These are phyloP conservation scores for Starmerella stigmatis DNA, from an alignment of 805 yeast species.

Conservation along the genomic window DNA sequence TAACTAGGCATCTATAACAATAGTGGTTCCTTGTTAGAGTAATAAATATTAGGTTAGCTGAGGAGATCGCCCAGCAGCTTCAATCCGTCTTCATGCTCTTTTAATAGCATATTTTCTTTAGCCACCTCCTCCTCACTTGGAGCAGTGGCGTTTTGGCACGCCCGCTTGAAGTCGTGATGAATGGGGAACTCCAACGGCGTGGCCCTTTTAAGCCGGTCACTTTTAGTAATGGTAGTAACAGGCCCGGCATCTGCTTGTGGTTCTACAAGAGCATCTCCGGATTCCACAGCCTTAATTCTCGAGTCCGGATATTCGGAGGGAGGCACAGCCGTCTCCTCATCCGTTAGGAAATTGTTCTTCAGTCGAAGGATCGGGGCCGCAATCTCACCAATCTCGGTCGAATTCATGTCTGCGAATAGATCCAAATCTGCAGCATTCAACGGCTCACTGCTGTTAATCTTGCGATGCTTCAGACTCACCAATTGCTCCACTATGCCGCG, in stretches of 20 bases:
- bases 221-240: not conserved
- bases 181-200: constrained; percentile 10
- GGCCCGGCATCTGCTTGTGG: too few relatives aligned
- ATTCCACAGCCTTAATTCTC: too few relatives aligned
- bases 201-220: not conserved
- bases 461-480: constrained; percentile 28
- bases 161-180: not conserved
- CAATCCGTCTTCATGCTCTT: constrained; percentile 15
- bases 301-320: too few relatives aligned
- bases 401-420: constrained; percentile 28
- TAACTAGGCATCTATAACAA: too few relatives aligned
- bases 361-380: constrained; percentile 31
- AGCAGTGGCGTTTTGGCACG: not conserved
- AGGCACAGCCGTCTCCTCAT: constrained; percentile 27
- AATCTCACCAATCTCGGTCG: constrained; percentile 31
- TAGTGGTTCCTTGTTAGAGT: not conserved
- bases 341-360: constrained; percentile 28
- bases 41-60: constrained; percentile 3
- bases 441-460: constrained; percentile 30
- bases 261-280: too few relatives aligned
- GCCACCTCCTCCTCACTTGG: not conserved
- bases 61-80: constrained; percentile 11
- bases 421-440: constrained; percentile 31
- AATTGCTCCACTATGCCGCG: constrained; percentile 57
- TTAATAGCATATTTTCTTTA: not conserved